These are phyloP conservation scores for Colletotrichum sp. DNA, from an alignment of 2,329 filamentous ascomycete species.

Conservation along the genomic window DNA sequence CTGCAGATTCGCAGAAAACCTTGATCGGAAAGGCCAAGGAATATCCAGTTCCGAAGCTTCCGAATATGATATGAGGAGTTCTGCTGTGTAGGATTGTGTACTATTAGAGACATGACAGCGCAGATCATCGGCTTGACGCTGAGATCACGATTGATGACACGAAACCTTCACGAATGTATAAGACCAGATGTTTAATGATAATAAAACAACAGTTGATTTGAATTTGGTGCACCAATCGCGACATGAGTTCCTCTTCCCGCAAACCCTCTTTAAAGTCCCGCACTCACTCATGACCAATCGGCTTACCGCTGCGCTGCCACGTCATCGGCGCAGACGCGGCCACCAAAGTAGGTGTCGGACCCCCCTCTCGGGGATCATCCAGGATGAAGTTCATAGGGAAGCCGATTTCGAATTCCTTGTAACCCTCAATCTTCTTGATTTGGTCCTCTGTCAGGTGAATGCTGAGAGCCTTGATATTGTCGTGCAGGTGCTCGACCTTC, in stretches of 20 bases:
- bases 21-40: neutral
- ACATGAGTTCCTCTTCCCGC: neutral
- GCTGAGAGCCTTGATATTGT: constrained; percentile 60
- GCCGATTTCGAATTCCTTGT: constrained; percentile 57
- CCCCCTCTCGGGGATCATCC: constrained; percentile 25
- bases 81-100: neutral
- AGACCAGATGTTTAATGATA: neutral
- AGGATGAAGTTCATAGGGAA: constrained; percentile 54
- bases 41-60: neutral
- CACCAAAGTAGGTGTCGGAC: neutral
- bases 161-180: neutral
- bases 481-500: constrained; percentile 54
- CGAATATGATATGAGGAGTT: neutral
- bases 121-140: neutral
- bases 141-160: neutral
- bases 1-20: constrained; percentile 1
- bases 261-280: neutral
- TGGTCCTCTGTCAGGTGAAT: constrained; percentile 55
- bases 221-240: neutral
- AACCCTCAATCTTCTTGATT: constrained; percentile 56
- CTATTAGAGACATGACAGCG: neutral
- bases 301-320: constrained; percentile 12
- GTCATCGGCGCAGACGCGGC: constrained; percentile 11
- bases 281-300: constrained; percentile 2
- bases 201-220: neutral